Evolutionary conservation across 305 asterid genomes (phyloP).

Genomic region (Solanum hybrid): DNA sequence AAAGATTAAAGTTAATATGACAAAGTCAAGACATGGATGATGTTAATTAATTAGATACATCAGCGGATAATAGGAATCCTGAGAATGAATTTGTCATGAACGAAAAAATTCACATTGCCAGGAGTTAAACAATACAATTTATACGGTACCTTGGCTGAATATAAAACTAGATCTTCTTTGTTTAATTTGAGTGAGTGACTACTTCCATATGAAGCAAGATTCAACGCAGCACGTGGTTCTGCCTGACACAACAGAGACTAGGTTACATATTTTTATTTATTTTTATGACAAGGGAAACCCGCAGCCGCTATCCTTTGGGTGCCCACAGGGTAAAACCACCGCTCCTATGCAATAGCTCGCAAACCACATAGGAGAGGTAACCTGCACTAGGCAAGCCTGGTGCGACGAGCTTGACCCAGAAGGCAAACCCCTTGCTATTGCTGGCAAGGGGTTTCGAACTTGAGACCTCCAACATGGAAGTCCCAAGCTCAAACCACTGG

Average conservation of each 20-base stretch:
- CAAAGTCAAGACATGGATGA: background rate
- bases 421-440: no score
- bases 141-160: conserved; percentile 83
- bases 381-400: no score
- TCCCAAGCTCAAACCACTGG: no score
- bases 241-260: conserved; percentile 58
- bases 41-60: background rate
- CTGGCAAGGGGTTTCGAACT: no score
- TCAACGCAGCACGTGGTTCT: conserved; percentile 99
- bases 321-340: no score
- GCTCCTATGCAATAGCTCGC: no score
- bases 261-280: no score
- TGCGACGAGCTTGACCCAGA: no score
- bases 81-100: background rate
- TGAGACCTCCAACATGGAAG: no score
- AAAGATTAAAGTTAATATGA: background rate
- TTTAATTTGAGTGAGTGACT: conserved; percentile 88
- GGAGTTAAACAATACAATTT: background rate
- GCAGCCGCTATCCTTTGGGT: no score
- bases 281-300: no score
- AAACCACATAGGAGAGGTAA: no score
- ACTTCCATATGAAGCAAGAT: conserved; percentile 96
- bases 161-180: conserved; percentile 81
- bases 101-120: background rate
- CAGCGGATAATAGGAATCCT: background rate